A percentile compares a stretch with the other conserved stretches of the same genome.
These are phyloP conservation scores for Hyaloperonospora arabidopsidis DNA, from an alignment of 352 stramenopile genomes.

Conservation along the genomic window DNA sequence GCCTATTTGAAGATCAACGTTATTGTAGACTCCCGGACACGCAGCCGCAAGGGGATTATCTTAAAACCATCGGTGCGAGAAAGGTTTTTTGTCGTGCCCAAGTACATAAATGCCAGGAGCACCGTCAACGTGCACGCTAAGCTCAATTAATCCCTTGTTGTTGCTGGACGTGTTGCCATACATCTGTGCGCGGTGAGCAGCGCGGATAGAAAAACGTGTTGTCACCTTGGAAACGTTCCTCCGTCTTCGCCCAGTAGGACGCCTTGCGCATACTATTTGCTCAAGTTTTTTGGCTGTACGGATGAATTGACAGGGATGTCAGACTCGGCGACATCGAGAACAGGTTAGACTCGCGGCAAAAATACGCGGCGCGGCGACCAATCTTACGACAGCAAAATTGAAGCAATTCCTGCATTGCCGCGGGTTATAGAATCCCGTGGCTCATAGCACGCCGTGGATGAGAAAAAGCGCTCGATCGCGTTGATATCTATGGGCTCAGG, in stretches of 20 bases:
- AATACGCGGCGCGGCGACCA: no score
- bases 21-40: slow-evolving; percentile 3
- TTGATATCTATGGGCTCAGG: no score
- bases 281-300: slow-evolving; percentile 5
- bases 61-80: slow-evolving; percentile 17
- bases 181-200: slow-evolving; percentile 8
- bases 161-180: not conserved
- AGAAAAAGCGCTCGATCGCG: no score
- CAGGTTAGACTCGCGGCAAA: slow-evolving; percentile 5
- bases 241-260: slow-evolving; percentile 5
- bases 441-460: no score
- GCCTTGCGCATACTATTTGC: slow-evolving; percentile 1
- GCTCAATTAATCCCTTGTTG: slow-evolving; percentile 13
- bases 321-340: not conserved
- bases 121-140: slow-evolving; percentile 14
- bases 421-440: no score
- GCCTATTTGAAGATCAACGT: slow-evolving; percentile 16
- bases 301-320: not conserved
- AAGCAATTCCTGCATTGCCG: no score
- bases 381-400: no score
- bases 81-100: slow-evolving; percentile 3
- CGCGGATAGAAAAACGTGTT: slow-evolving; percentile 2
- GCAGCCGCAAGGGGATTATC: slow-evolving; percentile 6
- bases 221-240: slow-evolving; percentile 8
- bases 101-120: slow-evolving; percentile 17